These are phyloP conservation scores for Melanogaster broomeanus DNA, from an alignment of 768 basidiomycete genomes.

Conservation along the genomic window DNA sequence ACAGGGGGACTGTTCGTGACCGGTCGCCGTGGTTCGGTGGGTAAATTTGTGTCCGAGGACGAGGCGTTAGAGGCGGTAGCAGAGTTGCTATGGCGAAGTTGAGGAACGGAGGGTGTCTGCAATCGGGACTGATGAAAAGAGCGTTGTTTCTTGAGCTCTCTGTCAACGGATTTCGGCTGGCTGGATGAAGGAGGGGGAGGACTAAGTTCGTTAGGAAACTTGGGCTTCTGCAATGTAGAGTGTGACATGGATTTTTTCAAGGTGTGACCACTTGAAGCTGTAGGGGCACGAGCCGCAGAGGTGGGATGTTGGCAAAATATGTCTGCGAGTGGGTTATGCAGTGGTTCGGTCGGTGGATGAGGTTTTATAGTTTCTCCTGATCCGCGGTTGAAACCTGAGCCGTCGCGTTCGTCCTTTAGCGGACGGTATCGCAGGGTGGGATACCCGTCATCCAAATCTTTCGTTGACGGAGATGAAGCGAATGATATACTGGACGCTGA, in stretches of 20 bases:
- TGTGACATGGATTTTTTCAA: slow-evolving; percentile 58
- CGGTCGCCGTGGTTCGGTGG: slow-evolving; percentile 1
- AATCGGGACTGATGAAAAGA: slow-evolving; percentile 63
- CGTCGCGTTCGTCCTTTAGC: slow-evolving; percentile 20
- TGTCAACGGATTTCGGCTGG: slow-evolving; percentile 32
- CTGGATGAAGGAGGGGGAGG: slow-evolving; percentile 18
- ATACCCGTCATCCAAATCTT: slow-evolving; percentile 30
- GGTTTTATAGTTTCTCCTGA: neutral
- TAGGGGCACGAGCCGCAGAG: slow-evolving; percentile 12
- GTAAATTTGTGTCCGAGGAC: slow-evolving; percentile 4
- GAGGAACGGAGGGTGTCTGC: slow-evolving; percentile 52
- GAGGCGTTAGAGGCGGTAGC: slow-evolving; percentile 10
- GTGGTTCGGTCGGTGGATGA: neutral
- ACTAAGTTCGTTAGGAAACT: slow-evolving; percentile 17
- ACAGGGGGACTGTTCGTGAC: slow-evolving; percentile 20
- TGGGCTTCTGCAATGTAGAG: slow-evolving; percentile 46
- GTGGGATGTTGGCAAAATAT: neutral
- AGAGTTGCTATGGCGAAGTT: slow-evolving; percentile 28
- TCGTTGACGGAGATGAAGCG: slow-evolving; percentile 38
- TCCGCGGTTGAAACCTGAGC: neutral
- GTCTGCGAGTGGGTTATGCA: slow-evolving; percentile 1
- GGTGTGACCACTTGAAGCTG: slow-evolving; percentile 34
- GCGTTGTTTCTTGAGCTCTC: slow-evolving; percentile 52
- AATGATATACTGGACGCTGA: slow-evolving; percentile 39
- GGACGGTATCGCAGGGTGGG: slow-evolving; percentile 27